Conservation (phyloP, 805 yeast genomes). For the Spathaspora gorwiae region DNA sequence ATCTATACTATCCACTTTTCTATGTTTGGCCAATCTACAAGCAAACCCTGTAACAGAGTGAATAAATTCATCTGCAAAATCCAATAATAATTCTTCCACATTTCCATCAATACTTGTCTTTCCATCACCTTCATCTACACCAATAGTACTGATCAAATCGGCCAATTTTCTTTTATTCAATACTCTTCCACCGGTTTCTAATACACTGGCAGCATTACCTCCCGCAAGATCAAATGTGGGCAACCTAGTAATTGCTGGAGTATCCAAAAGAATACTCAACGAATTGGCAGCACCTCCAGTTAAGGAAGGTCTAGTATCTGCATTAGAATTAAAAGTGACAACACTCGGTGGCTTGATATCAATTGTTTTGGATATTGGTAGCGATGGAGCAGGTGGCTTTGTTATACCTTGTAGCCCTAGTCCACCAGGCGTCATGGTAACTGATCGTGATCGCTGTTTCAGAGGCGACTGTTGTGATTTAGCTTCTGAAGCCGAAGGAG, state of each 20-base stretch:
- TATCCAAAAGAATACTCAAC: constrained; percentile 58
- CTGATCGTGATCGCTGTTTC: not conserved
- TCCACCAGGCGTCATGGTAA: constrained; percentile 9
- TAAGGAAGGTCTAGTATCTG: constrained; percentile 63
- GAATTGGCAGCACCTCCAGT: constrained; percentile 79
- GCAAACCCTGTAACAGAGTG: constrained; percentile 89
- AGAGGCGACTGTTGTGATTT: constrained; percentile 2
- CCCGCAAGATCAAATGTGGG: constrained; percentile 71
- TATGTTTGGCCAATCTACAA: constrained; percentile 89
- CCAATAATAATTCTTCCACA: constrained; percentile 85
- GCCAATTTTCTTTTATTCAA: constrained; percentile 83
- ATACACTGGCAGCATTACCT: constrained; percentile 23
- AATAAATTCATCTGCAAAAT: constrained; percentile 93
- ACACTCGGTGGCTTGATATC: constrained; percentile 64
- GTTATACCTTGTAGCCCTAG: constrained; percentile 33
- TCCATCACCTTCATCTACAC: constrained; percentile 85
- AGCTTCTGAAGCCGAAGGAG: not conserved
- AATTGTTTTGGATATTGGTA: constrained; percentile 67
- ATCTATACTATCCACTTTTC: constrained; percentile 83
- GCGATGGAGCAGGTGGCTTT: constrained; percentile 56
- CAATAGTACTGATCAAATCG: constrained; percentile 79
- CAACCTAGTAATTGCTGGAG: constrained; percentile 69
- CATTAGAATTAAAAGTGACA: constrained; percentile 55
- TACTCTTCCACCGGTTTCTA: constrained; percentile 60
- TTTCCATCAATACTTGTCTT: constrained; percentile 92